A percentile compares a stretch with the other conserved stretches of the same genome.
These are phyloP conservation scores for Nicotiana rustica DNA, from an alignment of 305 asterid species.

Conservation along the genomic window DNA sequence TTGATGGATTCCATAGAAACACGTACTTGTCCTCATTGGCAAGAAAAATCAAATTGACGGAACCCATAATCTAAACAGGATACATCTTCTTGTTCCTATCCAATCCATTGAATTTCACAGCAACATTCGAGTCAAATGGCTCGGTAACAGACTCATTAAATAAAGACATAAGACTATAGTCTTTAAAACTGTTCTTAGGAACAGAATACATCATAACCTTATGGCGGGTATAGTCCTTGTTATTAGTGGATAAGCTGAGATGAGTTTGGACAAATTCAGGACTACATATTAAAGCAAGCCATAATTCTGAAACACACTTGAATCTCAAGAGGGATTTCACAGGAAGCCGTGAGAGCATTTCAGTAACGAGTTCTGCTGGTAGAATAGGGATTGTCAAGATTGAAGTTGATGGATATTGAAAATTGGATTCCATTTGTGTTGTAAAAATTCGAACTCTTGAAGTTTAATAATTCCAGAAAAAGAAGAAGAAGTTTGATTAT, in stretches of 20 bases:
- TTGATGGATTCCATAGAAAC: no score
- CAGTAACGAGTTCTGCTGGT: not conserved
- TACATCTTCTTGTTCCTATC: no score
- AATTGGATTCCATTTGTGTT: not conserved
- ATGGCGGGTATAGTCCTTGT: not conserved
- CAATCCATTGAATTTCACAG: no score
- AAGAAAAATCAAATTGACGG: no score
- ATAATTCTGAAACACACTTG: not conserved
- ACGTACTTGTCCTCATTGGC: no score
- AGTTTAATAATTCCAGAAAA: not conserved
- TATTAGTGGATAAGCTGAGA: not conserved
- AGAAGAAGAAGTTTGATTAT: no score
- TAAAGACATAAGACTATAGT: no score
- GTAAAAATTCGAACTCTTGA: no score
- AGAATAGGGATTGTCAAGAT: slow-evolving; percentile 33
- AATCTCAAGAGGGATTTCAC: not conserved
- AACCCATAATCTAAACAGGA: no score
- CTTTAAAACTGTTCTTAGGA: no score
- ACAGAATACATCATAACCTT: not conserved
- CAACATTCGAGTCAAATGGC: no score
- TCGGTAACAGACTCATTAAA: no score
- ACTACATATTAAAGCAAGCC: not conserved
- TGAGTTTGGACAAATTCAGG: not conserved
- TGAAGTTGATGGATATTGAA: not conserved
- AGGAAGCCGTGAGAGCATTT: not conserved